A percentile compares a stretch with the other conserved stretches of the same genome.
phyloP scores from a whole-genome alignment of 176 grass and related monocot genomes.

The Phyllostachys edulis region DNA sequence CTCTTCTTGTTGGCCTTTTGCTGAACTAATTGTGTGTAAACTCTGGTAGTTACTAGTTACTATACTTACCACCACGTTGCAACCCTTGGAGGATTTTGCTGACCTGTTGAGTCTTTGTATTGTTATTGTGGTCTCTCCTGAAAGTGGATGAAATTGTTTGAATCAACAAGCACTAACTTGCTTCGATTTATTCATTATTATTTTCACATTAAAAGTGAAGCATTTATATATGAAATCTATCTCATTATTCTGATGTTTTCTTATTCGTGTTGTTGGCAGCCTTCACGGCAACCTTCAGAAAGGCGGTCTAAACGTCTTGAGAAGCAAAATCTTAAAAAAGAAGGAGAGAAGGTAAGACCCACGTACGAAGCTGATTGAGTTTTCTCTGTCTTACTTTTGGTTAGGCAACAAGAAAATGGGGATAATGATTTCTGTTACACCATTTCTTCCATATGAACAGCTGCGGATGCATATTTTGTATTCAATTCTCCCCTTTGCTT shows the following conservation, averaged over 20 bases:
- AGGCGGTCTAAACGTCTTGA: constrained; percentile 55
- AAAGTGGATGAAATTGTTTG: not conserved
- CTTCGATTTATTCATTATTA: not conserved
- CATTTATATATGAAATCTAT: not conserved
- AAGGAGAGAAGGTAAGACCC: constrained; percentile 41
- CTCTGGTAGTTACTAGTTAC: not conserved
- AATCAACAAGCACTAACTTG: not conserved
- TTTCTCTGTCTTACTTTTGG: constrained; percentile 1
- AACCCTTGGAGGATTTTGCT: not conserved
- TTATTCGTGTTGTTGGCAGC: constrained; percentile 32
- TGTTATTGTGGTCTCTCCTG: constrained; percentile 10
- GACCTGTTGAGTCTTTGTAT: not conserved
- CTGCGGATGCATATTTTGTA: constrained; percentile 11
- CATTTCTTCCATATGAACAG: constrained; percentile 14
- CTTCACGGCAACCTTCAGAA: constrained; percentile 35
- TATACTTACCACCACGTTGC: not conserved
- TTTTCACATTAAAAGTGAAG: constrained; percentile 16
- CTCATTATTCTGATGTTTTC: constrained; percentile 36
- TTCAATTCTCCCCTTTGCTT: not conserved
- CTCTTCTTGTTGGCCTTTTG: constrained; percentile 6
- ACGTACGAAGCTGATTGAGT: not conserved
- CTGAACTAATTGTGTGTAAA: constrained; percentile 21
- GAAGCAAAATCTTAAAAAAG: constrained; percentile 47
- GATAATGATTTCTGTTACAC: constrained; percentile 7
- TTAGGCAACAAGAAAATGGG: constrained; percentile 5